Base-by-base conservation (phyloP, 1,284 basidiomycete genomes). In the Irpex rosettiformis region DNA sequence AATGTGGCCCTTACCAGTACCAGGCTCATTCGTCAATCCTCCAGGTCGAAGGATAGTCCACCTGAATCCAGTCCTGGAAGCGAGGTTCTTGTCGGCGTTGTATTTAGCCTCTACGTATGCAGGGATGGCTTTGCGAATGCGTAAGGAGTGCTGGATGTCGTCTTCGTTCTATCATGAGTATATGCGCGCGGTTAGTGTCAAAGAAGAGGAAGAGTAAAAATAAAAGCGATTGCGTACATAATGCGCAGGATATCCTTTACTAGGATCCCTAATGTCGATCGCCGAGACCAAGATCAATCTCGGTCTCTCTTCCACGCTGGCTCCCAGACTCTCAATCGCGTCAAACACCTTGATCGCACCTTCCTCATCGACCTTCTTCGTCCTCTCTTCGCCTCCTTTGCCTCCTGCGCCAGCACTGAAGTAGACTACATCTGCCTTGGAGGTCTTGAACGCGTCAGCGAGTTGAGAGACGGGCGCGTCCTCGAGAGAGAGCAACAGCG, bases 11-110 rank as follows among this genome's bases (percentile, higher is more conserved):
- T 74, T 80, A 1, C 84, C 84, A 1, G 75, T 79, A 0, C 83
- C 83, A 1, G 81, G 75, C 1, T 79, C 76, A 58, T 88, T 77
- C 0, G 73, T 77, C 13, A 92, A 74, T 0, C 73, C 73, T 2
- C 85, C 85, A 2, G 90, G 89, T 3, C 89, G 82, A 13, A 93
- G 72, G 42, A 91, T 86, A 5, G 84, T 85, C 82, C 82, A 91
- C 48, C 84, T 78, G 73, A 92, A 88, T 0, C 77, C 68, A 18
- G 77, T 79, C 27, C 87, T 79, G 48, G 73, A 67, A 22, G 78
- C 77, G 5, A 92, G 80, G 63, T 86, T 81, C 67, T 84, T 81
- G 71, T 92, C 89, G 3, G 89, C 88, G 60, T 85, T 80, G 68
- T 86, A 83, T 67, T 91, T 91, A 70, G 80, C 83, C 57, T 85